Evolutionary conservation across 768 basidiomycete genomes (phyloP).

Genomic region (Leucogyrophana mollusca): DNA sequence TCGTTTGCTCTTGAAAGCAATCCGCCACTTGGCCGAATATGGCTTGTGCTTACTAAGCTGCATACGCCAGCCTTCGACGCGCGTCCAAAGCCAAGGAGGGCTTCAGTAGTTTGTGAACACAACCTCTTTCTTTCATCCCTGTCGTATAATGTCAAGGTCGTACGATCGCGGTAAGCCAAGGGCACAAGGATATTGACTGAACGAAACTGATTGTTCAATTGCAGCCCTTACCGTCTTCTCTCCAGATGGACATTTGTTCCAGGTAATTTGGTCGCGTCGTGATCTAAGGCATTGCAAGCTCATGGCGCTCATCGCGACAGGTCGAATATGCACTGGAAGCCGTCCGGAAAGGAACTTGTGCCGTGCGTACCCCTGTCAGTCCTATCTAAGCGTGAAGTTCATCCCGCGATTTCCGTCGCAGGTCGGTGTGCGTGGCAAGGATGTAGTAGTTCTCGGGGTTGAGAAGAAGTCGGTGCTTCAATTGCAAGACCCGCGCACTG

Average conservation of each 20-base stretch:
- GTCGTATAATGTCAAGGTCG: slow-evolving; percentile 76
- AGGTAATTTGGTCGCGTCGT: slow-evolving; percentile 53
- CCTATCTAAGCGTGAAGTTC: not conserved
- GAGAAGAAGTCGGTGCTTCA: slow-evolving; percentile 99
- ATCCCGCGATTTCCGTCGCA: slow-evolving; percentile 28
- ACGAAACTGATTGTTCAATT: slow-evolving; percentile 2
- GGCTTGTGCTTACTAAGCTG: slow-evolving; percentile 23
- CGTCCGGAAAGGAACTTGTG: slow-evolving; percentile 95
- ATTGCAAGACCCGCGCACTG: slow-evolving; percentile 96
- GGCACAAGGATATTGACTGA: not conserved
- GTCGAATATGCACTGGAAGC: slow-evolving; percentile 99
- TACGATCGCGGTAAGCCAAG: slow-evolving; percentile 85
- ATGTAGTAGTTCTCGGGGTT: slow-evolving; percentile 94
- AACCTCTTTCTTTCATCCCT: slow-evolving; percentile 6
- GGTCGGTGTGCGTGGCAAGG: slow-evolving; percentile 95
- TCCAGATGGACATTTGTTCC: slow-evolving; percentile 98
- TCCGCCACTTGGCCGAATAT: too few relatives aligned
- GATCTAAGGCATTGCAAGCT: slow-evolving; percentile 8
- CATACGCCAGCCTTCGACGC: slow-evolving; percentile 40
- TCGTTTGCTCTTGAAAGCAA: too few relatives aligned
- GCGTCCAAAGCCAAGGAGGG: slow-evolving; percentile 34
- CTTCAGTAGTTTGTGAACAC: too few relatives aligned
- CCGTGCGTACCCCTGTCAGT: slow-evolving; percentile 50
- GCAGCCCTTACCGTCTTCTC: slow-evolving; percentile 96
- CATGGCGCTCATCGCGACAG: slow-evolving; percentile 42